Base-by-base conservation (phyloP, 1,139 yeast genomes). In the Blastobotrys buckinghamii region DNA sequence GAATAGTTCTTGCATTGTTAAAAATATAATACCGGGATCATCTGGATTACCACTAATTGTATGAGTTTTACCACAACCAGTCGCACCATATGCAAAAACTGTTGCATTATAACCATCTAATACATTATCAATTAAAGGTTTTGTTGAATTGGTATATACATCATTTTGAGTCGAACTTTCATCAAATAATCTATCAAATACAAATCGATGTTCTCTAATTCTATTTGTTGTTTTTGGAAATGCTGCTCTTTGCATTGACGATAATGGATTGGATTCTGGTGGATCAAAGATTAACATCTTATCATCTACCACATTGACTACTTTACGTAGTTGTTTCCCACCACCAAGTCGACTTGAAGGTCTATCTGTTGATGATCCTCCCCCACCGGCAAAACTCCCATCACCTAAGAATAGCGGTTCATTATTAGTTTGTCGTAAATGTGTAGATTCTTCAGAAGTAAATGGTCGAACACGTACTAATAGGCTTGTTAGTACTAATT, bases 11-110 rank as follows among this genome's bases (percentile, higher is more conserved):
- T 78, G 73, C 84, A 87, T 82, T 0, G 96, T 83, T 47, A 82
- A 68, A 57, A 83, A 86, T 0, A 88, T 83, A 19, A 90, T 78
- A 0, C 96, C 97, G 0, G 96, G 96, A 34, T 77, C 70, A 1
- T 76, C 75, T 0, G 81, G 75, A 0, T 81, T 77, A 0, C 97
- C 96, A 65, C 83, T 78, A 38, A 90, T 86, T 0, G 97, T 90
- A 63, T 84, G 89, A 0, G 97, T 89, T 63, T 90, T 90, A n/a
- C 98, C 98, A 65, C 97, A 92, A 0, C 98, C 98, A 0, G 98
- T 89, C 26, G 96, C 96, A 1, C 98, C 98, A 63, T 92, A 92
- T 1, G 98, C 97, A 70, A 92, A 92, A 0, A 90, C 89, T 0
- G 97, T 89, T 6, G 95, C 84, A 65, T 90, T 88, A 65, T 73